Evolutionary conservation across 2,329 filamentous ascomycete genomes (phyloP), one percentile per base, ranked within the genome.

Genomic region (Aureobasidium sp.): DNA sequence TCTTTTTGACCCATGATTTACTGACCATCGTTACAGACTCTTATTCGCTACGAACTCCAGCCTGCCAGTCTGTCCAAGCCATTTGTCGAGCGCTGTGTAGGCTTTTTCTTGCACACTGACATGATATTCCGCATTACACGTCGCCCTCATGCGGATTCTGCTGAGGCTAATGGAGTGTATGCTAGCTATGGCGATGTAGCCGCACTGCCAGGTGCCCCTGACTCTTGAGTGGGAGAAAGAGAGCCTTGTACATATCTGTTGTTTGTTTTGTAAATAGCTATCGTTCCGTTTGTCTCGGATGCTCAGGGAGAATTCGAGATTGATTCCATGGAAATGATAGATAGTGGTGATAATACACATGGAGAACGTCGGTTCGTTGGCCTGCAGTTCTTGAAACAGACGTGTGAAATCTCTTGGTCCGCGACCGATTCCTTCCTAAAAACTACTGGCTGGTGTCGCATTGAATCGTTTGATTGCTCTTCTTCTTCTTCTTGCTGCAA

Each of bases 41-140:
- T 75, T 14, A 67, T 74, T 14, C 69, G 73, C 9, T 74, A 72
- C 65, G 70, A 70, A 44, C 66, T 75, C n/a, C 73, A 75, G 62
- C 71, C 72, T 1, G 71, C 70, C 68, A 72, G 70, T 48, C 67
- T 74, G 8, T 65, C 70, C 2, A 73, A 73, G 42, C 73, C 73
- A 1, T 75, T 74, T 64, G 66, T 70, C 57, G 72, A 75, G 63
- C 69, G 66, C 57, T 71, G 70, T 52, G 70, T 74, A 15, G 73
- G 73, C 17, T 75, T 75, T 64, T 73, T 71, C 42, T 62, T 75
- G 15, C 73, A 75, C 62, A 66, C 68, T 19, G 67, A 75, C 58
- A 74, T 75, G 72, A 68, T 73, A 63, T 74, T 74, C 59, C 67
- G 74, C 58, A 67, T 70, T 35, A 73, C 70, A 1, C 66, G 71